Evolutionary conservation across 306 rosid species (phyloP), one percentile per base, ranked within the genome.

Genomic region (Sindora glabra): DNA sequence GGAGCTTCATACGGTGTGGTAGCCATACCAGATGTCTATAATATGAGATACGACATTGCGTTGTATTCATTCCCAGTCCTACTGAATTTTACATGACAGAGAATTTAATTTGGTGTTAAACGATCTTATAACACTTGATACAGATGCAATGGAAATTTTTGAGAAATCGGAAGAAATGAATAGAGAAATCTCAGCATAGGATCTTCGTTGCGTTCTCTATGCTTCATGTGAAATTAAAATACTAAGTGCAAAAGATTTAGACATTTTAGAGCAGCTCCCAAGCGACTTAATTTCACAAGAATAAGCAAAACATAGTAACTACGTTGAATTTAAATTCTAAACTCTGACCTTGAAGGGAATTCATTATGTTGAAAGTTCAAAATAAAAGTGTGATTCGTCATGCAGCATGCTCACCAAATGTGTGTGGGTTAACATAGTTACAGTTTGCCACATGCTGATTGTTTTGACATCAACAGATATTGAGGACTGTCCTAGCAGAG

Each of bases 401-500:
- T 42, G 32, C 48, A 26, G 25, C 15, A 50, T 51, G 42, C 17
- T 19, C n/a, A n/a, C n/a, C n/a, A n/a, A n/a, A 38, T 50, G 27
- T 42, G 13, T 32, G 0, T 30, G 25, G 48, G 10, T 15, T 8
- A 27, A 45, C 19, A 7, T 42, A 13, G 45, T 27, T 48, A 45
- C 23, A n/a, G 27, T 57, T 51, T 44, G 6, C 5, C 36, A 30
- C 4, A 6, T 58, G 14, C 45, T 60, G 38, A 64, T 63, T 54
- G 9, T 46, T 49, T 5, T 44, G 41, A 59, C 33, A 23, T 79
- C 33, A 26, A 59, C 82, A 92, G 98, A 74, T 92, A 66, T 70
- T 88, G 66, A 78, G 98, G 72, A 88, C 81, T 42, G 96, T 88
- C 52, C 98, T 81, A 78, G 89, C 96, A 10, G 95, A 92, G 78